A percentile compares a stretch with the other conserved stretches of the same genome.
These are phyloP conservation scores for Acanthamoeba lenticulata DNA, from an alignment of 208 protist species.

Conservation along the genomic window DNA sequence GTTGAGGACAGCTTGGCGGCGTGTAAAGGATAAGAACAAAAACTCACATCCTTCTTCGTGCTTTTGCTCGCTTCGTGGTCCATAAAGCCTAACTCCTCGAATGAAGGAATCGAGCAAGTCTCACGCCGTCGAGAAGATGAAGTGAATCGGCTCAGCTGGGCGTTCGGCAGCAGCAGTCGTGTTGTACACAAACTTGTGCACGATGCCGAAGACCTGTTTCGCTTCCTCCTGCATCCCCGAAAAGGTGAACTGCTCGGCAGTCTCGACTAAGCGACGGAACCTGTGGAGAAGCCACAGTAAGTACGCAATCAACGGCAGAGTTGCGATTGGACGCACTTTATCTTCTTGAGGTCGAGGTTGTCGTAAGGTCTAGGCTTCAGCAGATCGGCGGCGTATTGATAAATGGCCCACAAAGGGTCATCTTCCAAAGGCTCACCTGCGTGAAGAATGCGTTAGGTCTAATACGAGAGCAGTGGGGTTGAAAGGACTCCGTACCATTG, in stretches of 20 bases:
- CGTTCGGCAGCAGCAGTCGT: background rate
- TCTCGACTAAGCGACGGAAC: constrained; percentile 2
- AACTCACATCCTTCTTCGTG: too few relatives aligned
- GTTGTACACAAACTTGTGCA: constrained; percentile 60
- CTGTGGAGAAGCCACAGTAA: background rate
- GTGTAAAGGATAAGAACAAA: too few relatives aligned
- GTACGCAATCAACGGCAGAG: background rate
- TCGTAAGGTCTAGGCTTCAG: background rate
- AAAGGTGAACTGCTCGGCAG: background rate
- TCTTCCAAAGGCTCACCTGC: background rate
- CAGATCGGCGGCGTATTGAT: background rate
- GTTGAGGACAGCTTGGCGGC: too few relatives aligned
- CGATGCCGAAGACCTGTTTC: constrained; percentile 1
- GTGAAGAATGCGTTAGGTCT: too few relatives aligned
- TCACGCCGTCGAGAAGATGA: background rate
- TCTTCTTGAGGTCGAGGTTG: background rate
- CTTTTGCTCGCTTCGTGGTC: background rate
- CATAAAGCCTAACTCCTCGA: background rate
- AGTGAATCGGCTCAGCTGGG: background rate
- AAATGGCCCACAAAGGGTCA: constrained; percentile 49
- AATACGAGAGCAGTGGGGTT: too few relatives aligned
- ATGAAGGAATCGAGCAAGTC: background rate
- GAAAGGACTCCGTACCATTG: background rate
- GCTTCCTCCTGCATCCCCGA: background rate
- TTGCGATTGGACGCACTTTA: background rate